phyloP scores from a whole-genome alignment of 306 rosid species.

The Geum urbanum region DNA sequence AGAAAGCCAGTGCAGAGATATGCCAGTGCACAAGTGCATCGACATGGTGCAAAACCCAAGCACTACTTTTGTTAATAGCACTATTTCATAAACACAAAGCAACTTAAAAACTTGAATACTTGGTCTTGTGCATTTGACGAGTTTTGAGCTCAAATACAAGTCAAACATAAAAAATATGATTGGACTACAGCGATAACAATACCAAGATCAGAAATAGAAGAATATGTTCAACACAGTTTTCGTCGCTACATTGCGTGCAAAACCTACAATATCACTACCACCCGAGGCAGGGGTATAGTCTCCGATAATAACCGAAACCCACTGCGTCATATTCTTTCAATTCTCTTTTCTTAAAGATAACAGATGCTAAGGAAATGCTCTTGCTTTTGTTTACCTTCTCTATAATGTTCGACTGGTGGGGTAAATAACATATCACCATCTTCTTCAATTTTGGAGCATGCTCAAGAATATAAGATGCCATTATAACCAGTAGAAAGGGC shows the following conservation, averaged over 20 bases:
- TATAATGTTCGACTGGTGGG: background rate
- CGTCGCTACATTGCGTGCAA: background rate
- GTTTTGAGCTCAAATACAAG: background rate
- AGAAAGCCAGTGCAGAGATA: too few species aligned
- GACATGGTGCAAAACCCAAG: too few species aligned
- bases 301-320: background rate
- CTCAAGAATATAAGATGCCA: background rate
- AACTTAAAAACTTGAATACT: background rate
- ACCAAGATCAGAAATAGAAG: background rate
- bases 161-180: background rate
- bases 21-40: too few species aligned
- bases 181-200: background rate
- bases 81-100: background rate
- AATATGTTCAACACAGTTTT: background rate
- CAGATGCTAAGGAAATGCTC: background rate
- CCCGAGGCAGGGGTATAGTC: background rate
- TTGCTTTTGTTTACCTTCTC: background rate
- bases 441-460: conserved; percentile 11
- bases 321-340: background rate
- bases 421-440: background rate
- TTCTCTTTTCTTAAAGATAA: background rate
- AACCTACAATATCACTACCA: background rate
- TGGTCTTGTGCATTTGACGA: background rate
- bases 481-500: background rate
- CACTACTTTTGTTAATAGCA: background rate